Evolutionary conservation across 352 stramenopile genomes (phyloP), one percentile per base, ranked within the genome.

Genomic region (Phytophthora citricola): DNA sequence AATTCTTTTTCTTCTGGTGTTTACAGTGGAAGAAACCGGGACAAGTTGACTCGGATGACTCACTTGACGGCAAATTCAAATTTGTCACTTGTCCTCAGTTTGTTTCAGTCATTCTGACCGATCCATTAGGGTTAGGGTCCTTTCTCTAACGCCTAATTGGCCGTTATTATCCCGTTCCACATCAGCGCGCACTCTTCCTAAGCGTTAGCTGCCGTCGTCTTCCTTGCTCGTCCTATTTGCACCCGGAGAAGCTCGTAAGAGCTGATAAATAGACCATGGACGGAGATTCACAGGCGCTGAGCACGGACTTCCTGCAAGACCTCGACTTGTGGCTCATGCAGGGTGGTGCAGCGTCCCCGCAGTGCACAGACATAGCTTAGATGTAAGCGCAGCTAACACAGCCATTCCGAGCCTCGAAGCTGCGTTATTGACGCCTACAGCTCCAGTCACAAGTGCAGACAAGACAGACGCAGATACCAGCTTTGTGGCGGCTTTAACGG

Each of bases 281-380:
- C 22, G 57, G 49, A 26, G 57, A 73, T 47, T 46, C 27, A 14
- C 53, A 50, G 6, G 24, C 40, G 20, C 47, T 77, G 17, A 17
- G 39, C 17, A 40, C 63, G 27, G 71, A 79, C 54, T 79, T 76
- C 50, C 52, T 76, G 1, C 66, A 64, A 46, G 63, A 74, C 32
- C 63, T 79, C 39, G 63, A 74, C 59, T 50, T 69, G 31, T 79
- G 71, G 57, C 58, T 79, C 14, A 34, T 70, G 0, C 38, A 65
- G 31, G 46, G 36, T 22, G 36, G 27, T 34, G 5, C 46, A 43
- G 29, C 40, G 5, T 55, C 55, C 62, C 50, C 5, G 17, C 26
- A n/a, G 27, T 45, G 10, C 11, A 32, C 20, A 60, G n/a, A 29
- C 39, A 43, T 24, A 55, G 22, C 26, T 2, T 57, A 24, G 24